Base-by-base conservation (phyloP, 1,139 yeast species). In the Yamadazyma taylorii region DNA sequence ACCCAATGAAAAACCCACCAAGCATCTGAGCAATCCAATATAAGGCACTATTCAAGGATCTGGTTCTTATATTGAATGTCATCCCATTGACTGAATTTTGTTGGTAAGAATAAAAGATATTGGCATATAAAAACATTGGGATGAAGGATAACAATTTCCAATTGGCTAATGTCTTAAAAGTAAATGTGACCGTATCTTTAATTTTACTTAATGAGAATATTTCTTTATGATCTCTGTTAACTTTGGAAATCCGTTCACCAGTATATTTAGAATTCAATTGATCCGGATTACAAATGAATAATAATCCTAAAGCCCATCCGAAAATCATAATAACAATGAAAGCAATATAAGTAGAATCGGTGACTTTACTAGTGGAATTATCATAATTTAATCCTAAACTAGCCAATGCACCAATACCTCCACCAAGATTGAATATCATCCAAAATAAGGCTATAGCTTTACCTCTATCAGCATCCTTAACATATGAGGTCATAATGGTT, bases 31-130 rank as follows among this genome's bases (percentile, higher is more conserved):
- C 61, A 37, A 74, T 53, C 83, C 83, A 79, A 60, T 78, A 79
- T 38, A 78, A 69, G 37, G 78, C 63, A 17, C 78, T 73, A 61
- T 78, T 78, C 50, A 78, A 66, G 3, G 84, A 73, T 51, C 84
- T 69, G 17, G 83, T 75, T 54, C 82, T 68, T 39, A 77, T 59
- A 52, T 73, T 75, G 59, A 79, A 79, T 40, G 75, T 63, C 17
- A 75, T 75, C 25, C 73, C 75, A 53, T 78, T 78, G 53, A 72
- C 66, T 42, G 74, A 75, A 52, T 78, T 77, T 49, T 75, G 78
- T 57, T 79, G 83, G 58, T 78, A 78, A 28, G 83, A 75, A 63
- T 76, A 76, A 61, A 78, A 79, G 79, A 79, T 78, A 63, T 79
- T 79, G 27, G 83, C 75, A 13, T 79, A 67, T 50, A 75, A 74